Percentiles rank a stretch among this genome's conserved stretches.
Conservation (phyloP, 1,284 basidiomycete species). For the Heliocybe sulcata region DNA sequence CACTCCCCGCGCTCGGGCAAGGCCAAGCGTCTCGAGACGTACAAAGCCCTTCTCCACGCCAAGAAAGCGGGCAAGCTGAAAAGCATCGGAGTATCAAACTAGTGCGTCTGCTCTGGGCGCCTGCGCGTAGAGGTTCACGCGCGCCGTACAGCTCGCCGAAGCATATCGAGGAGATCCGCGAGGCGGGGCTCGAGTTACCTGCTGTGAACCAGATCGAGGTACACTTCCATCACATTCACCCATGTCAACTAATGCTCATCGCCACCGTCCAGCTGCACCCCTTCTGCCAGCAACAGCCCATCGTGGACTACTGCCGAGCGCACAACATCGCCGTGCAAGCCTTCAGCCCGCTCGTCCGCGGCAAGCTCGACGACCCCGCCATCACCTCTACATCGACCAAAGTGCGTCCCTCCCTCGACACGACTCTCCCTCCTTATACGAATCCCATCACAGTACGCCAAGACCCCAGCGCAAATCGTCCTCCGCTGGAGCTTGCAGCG, state of each 20-base stretch:
- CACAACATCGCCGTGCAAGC: constrained; percentile 72
- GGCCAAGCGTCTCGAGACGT: constrained; percentile 53
- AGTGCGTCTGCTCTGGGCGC: constrained; percentile 30
- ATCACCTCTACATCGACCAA: constrained; percentile 50
- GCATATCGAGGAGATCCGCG: constrained; percentile 72
- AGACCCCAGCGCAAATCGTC: constrained; percentile 67
- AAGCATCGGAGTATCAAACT: constrained; percentile 76
- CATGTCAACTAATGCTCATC: neutral
- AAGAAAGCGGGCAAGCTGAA: constrained; percentile 60
- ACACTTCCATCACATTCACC: constrained; percentile 4
- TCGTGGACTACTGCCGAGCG: constrained; percentile 69
- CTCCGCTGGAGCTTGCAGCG: constrained; percentile 82
- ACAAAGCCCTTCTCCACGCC: constrained; percentile 52
- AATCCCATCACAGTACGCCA: constrained; percentile 28
- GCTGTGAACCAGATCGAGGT: constrained; percentile 85
- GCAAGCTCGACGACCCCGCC: constrained; percentile 46
- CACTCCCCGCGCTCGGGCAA: constrained; percentile 64
- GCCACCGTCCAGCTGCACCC: constrained; percentile 62
- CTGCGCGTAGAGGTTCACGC: neutral
- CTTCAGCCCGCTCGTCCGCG: constrained; percentile 69
- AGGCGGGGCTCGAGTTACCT: constrained; percentile 55
- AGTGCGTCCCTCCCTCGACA: constrained; percentile 23
- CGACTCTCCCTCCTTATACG: neutral
- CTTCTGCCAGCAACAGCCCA: constrained; percentile 74
- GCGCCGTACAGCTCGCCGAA: constrained; percentile 54